A percentile compares a stretch with the other conserved stretches of the same genome.
Conservation (phyloP, 306 rosid genomes). For the Alnus glutinosa region DNA sequence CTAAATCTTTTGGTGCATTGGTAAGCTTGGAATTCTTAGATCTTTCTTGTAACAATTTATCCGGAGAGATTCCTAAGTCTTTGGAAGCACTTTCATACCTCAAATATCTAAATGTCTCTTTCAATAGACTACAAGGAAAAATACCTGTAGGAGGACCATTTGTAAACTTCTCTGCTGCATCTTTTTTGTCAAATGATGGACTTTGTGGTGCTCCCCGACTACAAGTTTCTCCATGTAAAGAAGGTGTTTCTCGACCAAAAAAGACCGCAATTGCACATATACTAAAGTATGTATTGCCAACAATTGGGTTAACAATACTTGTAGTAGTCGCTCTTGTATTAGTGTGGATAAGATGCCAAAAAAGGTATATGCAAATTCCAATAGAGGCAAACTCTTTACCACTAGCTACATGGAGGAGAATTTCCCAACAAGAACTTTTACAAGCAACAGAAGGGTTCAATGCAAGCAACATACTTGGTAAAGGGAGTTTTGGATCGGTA, state of each 20-base stretch:
- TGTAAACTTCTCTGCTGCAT: background rate
- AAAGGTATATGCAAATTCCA: background rate
- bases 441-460: background rate
- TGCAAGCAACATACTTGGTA: background rate
- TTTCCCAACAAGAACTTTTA: background rate
- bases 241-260: background rate
- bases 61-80: constrained; percentile 10
- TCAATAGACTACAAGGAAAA: constrained; percentile 5
- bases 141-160: constrained; percentile 10
- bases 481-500: background rate
- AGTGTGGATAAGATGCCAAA: background rate
- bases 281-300: background rate
- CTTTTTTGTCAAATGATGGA: no score
- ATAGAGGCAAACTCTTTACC: background rate
- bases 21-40: background rate
- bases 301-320: background rate
- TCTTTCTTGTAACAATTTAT: constrained; percentile 1
- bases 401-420: background rate
- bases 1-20: background rate
- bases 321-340: no score
- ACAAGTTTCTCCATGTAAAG: background rate
- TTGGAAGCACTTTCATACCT: background rate
- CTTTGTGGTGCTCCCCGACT: no score
- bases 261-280: background rate
- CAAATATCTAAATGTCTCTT: constrained; percentile 5